These are phyloP conservation scores for Mycena haematopus DNA, from an alignment of 768 basidiomycete genomes.

Conservation along the genomic window DNA sequence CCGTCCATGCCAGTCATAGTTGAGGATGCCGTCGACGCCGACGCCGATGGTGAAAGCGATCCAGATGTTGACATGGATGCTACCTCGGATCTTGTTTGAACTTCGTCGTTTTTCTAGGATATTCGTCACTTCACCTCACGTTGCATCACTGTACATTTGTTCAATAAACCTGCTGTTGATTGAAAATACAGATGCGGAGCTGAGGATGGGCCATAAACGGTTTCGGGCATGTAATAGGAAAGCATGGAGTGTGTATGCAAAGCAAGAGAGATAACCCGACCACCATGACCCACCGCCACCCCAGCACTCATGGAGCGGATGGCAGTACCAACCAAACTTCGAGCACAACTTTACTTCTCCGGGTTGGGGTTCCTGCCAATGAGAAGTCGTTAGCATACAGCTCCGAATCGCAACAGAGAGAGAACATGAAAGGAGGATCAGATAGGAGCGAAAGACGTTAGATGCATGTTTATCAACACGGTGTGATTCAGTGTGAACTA, in stretches of 20 bases:
- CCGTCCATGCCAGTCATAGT: neutral
- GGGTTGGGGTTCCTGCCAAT: constrained; percentile 65
- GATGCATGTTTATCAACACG: constrained; percentile 87
- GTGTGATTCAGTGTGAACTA: constrained; percentile 95
- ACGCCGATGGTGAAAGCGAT: constrained; percentile 28
- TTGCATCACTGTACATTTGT: no score
- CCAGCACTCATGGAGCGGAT: constrained; percentile 15
- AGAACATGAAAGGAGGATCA: constrained; percentile 56
- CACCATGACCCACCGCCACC: constrained; percentile 22
- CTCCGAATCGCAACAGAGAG: constrained; percentile 19
- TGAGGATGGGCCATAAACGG: constrained; percentile 18
- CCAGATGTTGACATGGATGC: constrained; percentile 26
- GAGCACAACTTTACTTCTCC: constrained; percentile 54
- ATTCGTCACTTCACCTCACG: no score
- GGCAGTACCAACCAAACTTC: constrained; percentile 21
- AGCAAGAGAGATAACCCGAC: constrained; percentile 23
- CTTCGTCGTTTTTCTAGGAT: neutral
- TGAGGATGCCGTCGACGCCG: constrained; percentile 7
- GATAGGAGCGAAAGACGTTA: constrained; percentile 99
- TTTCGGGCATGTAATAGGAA: constrained; percentile 27
- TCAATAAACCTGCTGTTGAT: constrained; percentile 16
- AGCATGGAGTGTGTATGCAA: constrained; percentile 29
- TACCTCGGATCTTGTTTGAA: neutral
- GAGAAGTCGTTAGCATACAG: constrained; percentile 32
- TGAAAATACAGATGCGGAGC: constrained; percentile 3